Base-by-base conservation (phyloP, 768 basidiomycete genomes). In the Phallus indusiatus region DNA sequence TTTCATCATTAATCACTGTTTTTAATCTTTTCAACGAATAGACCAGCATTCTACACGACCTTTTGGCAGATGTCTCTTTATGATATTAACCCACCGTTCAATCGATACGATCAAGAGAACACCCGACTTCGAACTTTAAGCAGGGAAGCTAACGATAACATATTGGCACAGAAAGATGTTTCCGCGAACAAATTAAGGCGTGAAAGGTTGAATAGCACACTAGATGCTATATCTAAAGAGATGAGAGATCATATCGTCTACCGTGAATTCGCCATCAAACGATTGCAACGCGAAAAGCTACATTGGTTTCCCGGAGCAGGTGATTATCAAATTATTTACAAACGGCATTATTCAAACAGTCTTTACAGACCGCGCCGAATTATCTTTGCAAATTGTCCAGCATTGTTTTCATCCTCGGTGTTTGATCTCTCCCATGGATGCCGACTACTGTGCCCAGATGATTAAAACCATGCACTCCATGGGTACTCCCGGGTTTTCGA, bases 61-160 rank as follows among this genome's bases (percentile, higher is more conserved):
- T 99, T 97, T 74, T 99, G 96, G 96, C 94, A 97, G 69, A 72
- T 98, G 54, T 88, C 91, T 0, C 87, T 88, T 35, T 90, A 93
- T 66, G 96, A 99, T 70, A 78, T 98, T 35, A 74, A 82, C 0
- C 87, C 90, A 12, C 93, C 94, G 0, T 76, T 78, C 17, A 67
- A 81, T 6, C 82, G 81, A 60, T 99, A 98, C 62, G 85, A 90
- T 49, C 86, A 89, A 66, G 88, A 93, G 66, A 80, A 82, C 33
- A 76, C 80, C 22, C 74, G 76, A 16, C 69, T 90, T 33, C 78
- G 81, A 37, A 72, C 78, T 4, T 73, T 87, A 28, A 86, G 84
- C 65, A 81, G 80, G 2, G 79, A 85, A 65, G 87, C 89, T 68
- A 87, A 89, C 58, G 70, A 76, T 28, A 80, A 81, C 62, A 82